A percentile compares a stretch with the other conserved stretches of the same genome.
Evolutionary conservation across 345 rosid species (phyloP).

Genomic region (Ceriops zippeliana): DNA sequence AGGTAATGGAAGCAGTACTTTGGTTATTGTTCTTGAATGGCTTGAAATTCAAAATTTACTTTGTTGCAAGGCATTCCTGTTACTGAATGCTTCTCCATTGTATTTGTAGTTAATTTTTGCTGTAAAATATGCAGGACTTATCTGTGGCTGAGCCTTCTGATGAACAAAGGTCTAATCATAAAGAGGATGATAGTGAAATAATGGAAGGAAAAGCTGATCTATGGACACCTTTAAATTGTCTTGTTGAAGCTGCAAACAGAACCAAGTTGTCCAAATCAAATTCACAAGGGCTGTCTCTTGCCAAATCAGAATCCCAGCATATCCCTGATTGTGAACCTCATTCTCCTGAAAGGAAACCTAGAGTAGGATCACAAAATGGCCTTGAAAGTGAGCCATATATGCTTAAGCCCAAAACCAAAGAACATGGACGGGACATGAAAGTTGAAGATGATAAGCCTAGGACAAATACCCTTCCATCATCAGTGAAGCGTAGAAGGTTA

Average conservation of each 20-base stretch:
- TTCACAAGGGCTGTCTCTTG: slow-evolving; percentile 43
- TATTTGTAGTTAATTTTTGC: slow-evolving; percentile 6
- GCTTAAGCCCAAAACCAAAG: slow-evolving; percentile 50
- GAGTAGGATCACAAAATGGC: slow-evolving; percentile 28
- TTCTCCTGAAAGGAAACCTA: slow-evolving; percentile 34
- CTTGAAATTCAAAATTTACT: slow-evolving; percentile 5
- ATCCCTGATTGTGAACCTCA: slow-evolving; percentile 36
- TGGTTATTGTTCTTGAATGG: slow-evolving; percentile 3
- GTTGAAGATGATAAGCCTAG: slow-evolving; percentile 44
- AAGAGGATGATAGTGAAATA: slow-evolving; percentile 43
- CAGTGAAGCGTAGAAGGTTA: slow-evolving; percentile 54
- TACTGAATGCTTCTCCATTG: slow-evolving; percentile 1
- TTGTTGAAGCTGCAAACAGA: slow-evolving; percentile 92
- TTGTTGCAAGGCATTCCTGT: not conserved
- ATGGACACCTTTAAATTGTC: slow-evolving; percentile 90
- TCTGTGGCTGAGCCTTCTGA: slow-evolving; percentile 52
- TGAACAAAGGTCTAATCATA: slow-evolving; percentile 25
- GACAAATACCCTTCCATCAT: slow-evolving; percentile 49
- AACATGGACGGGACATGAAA: slow-evolving; percentile 44
- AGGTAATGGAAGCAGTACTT: slow-evolving; percentile 46
- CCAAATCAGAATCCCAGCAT: slow-evolving; percentile 36
- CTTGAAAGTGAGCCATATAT: slow-evolving; percentile 29
- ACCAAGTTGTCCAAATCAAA: slow-evolving; percentile 64
- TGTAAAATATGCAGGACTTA: slow-evolving; percentile 44
- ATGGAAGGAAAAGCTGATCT: slow-evolving; percentile 63